phyloP scores from a whole-genome alignment of 2,329 filamentous ascomycete genomes.

The Neopestalotiopsis rosae region DNA sequence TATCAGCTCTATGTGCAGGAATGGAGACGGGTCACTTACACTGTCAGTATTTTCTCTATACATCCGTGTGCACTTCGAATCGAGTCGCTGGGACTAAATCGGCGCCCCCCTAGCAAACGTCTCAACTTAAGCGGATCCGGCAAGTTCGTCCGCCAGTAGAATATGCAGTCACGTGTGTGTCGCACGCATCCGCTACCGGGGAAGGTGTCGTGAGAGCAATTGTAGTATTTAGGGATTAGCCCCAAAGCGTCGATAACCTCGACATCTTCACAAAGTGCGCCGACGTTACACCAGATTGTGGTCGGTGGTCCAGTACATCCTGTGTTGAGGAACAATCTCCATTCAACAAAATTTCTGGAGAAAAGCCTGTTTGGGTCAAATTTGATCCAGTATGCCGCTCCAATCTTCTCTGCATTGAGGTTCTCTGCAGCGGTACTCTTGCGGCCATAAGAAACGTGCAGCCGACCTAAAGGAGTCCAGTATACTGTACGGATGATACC shows the following conservation, averaged over 20 bases:
- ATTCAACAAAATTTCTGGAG: not conserved
- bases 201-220: not conserved
- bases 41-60: not conserved
- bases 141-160: not conserved
- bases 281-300: not conserved
- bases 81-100: not conserved
- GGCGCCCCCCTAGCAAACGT: not conserved
- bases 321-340: not conserved
- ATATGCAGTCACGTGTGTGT: not conserved
- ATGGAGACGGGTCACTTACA: not conserved
- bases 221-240: not conserved
- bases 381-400: not conserved
- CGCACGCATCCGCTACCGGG: no score
- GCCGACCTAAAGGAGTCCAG: not conserved
- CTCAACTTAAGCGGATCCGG: not conserved
- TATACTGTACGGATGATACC: not conserved
- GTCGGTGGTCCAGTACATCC: not conserved
- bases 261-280: not conserved
- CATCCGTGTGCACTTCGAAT: accelerated
- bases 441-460: not conserved
- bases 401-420: not conserved
- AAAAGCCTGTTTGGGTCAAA: not conserved
- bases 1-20: not conserved
- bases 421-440: not conserved
- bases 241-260: not conserved